Evolutionary conservation across 371 early-diverging fungal species (phyloP).

Genomic region (Entomophthora muscae): DNA sequence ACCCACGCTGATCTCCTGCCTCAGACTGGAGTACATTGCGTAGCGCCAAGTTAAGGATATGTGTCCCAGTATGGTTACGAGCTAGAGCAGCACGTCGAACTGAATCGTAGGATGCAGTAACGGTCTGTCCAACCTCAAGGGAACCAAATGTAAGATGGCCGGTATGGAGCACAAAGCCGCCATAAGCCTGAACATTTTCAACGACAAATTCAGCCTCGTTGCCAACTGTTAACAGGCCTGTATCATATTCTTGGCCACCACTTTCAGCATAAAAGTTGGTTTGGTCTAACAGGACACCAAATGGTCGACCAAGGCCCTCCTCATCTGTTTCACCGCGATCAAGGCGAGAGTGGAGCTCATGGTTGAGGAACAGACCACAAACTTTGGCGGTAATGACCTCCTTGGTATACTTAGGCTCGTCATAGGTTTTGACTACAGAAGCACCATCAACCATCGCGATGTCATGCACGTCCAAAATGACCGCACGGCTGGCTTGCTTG

Average conservation of each 20-base stretch:
- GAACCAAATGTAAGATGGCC: conserved; percentile 84
- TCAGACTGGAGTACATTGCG: conserved; percentile 49
- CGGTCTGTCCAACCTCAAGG: conserved; percentile 43
- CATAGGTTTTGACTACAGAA: conserved; percentile 65
- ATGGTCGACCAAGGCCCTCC: conserved; percentile 9
- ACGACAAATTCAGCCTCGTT: conserved; percentile 68
- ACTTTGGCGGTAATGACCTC: conserved; percentile 46
- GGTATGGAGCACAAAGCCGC: conserved; percentile 93
- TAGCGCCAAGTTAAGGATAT: conserved; percentile 94
- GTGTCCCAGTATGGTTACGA: conserved; percentile 97
- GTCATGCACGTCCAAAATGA: conserved; percentile 83
- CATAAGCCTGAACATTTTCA: conserved; percentile 89
- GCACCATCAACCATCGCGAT: conserved; percentile 69
- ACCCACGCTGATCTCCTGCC: conserved; percentile 89
- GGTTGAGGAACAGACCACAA: conserved; percentile 50
- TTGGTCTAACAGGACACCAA: conserved; percentile 87
- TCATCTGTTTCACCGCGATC: conserved; percentile 20
- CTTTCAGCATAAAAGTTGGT: conserved; percentile 98
- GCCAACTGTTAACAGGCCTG: conserved; percentile 75
- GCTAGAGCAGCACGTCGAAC: conserved; percentile 75
- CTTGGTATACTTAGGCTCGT: conserved; percentile 63
- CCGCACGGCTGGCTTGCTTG: conserved; percentile 24
- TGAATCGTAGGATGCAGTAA: conserved; percentile 71
- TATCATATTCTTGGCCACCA: conserved; percentile 98
- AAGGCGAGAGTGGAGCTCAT: conserved; percentile 29